phyloP scores from a whole-genome alignment of 2,329 filamentous ascomycete species.

The Xylaria sp. region DNA sequence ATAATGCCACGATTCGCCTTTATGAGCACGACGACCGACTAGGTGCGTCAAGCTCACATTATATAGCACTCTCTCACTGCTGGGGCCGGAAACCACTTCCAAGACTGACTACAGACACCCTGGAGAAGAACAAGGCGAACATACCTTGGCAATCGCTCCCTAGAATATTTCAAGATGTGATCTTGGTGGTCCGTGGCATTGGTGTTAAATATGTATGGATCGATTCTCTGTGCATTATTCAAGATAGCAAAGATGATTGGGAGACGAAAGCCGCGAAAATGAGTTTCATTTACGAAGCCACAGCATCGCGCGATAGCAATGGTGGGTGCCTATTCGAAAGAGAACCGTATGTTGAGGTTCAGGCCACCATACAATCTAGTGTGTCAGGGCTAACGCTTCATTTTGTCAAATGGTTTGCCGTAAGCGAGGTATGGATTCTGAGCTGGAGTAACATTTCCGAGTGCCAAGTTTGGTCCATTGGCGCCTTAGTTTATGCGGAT shows the following conservation, averaged over 20 bases:
- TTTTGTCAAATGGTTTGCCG: too few relatives aligned
- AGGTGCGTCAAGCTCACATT: background rate
- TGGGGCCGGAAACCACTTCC: background rate
- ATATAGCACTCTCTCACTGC: background rate
- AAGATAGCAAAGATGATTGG: too few relatives aligned
- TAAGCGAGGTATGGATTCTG: too few relatives aligned
- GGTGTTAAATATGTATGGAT: too few relatives aligned
- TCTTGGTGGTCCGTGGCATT: background rate
- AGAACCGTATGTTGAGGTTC: background rate
- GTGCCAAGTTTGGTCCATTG: too few relatives aligned
- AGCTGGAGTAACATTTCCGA: too few relatives aligned
- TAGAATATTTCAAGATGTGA: background rate
- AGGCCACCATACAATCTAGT: background rate
- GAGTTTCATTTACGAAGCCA: slow-evolving; percentile 1
- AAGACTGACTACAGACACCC: background rate
- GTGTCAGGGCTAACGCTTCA: too few relatives aligned
- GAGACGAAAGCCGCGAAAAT: too few relatives aligned
- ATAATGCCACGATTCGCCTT: background rate
- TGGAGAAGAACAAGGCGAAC: background rate
- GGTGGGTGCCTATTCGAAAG: background rate
- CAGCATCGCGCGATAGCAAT: background rate
- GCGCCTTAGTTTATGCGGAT: too few relatives aligned
- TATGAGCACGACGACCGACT: background rate
- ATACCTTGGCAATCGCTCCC: background rate
- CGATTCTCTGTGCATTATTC: too few relatives aligned